Evolutionary conservation across 1,284 basidiomycete genomes (phyloP), one percentile per base, ranked within the genome.

Genomic region (Moesziomyces antarcticus): DNA sequence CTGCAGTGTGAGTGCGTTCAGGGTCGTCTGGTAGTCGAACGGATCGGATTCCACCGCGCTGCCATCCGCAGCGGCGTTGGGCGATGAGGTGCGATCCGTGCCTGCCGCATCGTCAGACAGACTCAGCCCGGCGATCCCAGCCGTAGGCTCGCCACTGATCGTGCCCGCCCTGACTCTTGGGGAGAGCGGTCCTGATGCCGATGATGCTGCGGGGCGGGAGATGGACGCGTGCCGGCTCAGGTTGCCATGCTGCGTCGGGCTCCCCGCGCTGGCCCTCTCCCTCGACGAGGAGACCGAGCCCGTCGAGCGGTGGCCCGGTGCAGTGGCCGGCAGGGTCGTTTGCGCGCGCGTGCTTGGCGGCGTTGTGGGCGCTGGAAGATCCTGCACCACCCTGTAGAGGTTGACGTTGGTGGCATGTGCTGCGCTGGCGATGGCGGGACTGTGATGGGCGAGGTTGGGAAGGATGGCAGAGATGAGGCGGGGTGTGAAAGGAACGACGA

Each of bases 401-500:
- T 91, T 89, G 76, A 91, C 90, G 84, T 99, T 98, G 30, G 94
- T 94, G 47, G 91, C 89, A 48, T 90, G 88, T 0, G 97, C 97
- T 4, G 92, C 92, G 0, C 88, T 88, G 78, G 95, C 93, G 67
- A 99, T 98, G 86, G 92, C 91, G 0, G 90, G 87, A 53, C 91
- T 91, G 77, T 94, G 92, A 75, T 96, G 94, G 0, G 97, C 94
- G 37, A 99, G 90, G 81, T 94, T 97, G 1, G 94, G 94, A 16
- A 99, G 88, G 63, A 99, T 92, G 16, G 93, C 93, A 7, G 92
- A 91, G 48, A 99, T 92, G 43, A 99, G 89, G 37, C 92, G 90
- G 1, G 97, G 94, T 0, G 94, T 95, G 81, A 97, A 97, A 3
- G 93, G 92, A 24, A 99, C 90, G 86, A 98, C 92, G 52, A 97